Base-by-base conservation (phyloP, 2,329 filamentous ascomycete species). In the Claviceps spartinae region DNA sequence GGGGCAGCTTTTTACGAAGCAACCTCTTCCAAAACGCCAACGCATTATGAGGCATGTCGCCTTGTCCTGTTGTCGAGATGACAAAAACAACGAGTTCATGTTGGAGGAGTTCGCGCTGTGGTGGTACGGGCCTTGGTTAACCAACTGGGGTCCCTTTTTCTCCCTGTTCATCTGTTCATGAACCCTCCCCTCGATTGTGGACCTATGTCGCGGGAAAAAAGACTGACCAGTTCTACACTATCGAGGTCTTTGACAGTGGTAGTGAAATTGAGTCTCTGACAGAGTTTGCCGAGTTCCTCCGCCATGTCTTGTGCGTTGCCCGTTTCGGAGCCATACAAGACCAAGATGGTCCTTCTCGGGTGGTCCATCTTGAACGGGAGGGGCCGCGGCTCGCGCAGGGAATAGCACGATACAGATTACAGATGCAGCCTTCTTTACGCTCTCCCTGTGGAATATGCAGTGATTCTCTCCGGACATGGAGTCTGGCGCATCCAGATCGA, bases 261-360 rank as follows among this genome's bases (percentile, higher is more conserved):
- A 56, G 77, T 68, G 67, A 97, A 96, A 61, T 82, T 87, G 53
- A 96, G 71, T 36, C 91, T 78, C 68, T 91, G 82, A 38, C 82
- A 78, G 57, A 87, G 68, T 42, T 82, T 76, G 41, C 84, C 87
- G 55, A 97, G 72, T 65, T 96, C 88, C 61, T 88, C 83, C 20
- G 93, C 91, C 56, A 91, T 80, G 68, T 97, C 91, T 67, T 95
- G 87, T 51, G 88, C 85, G 63, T 93, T 96, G 52, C 93, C 93
- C 22, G 90, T 97, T 72, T 98, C 93, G 41, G 91, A 94, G 52
- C 88, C 93, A 69, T 95, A 98, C 37, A 95, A 76, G 53, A 98
- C 76, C 58, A 95, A 78, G 48, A 78, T 67, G 54, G 69, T 71
- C 58, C 77, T 57, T 37, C 61, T 58, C 14, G 59, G 49, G 49